These are phyloP conservation scores for Mallotus japonicus DNA, from an alignment of 441 rosid genomes.

Conservation along the genomic window DNA sequence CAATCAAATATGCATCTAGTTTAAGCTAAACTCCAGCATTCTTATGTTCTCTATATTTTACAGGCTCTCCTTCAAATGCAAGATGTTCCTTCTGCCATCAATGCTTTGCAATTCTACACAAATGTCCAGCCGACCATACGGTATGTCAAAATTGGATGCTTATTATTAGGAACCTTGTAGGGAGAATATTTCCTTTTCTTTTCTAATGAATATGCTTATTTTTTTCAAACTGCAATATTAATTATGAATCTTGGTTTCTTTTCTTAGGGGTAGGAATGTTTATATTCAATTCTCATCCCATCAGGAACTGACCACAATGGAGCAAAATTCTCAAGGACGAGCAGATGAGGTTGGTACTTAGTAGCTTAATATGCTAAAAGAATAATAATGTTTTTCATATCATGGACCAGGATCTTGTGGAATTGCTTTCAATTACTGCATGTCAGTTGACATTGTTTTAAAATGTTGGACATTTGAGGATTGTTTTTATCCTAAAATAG, in stretches of 20 bases:
- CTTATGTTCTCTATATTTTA: slow-evolving; percentile 8
- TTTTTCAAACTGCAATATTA: background rate
- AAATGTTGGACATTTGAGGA: background rate
- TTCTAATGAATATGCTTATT: background rate
- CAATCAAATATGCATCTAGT: slow-evolving; percentile 14
- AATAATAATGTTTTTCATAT: slow-evolving; percentile 10
- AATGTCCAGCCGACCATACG: slow-evolving; percentile 88
- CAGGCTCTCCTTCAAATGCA: slow-evolving; percentile 99
- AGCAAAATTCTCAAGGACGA: slow-evolving; percentile 87
- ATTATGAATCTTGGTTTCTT: slow-evolving; percentile 3
- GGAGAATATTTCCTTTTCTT: background rate
- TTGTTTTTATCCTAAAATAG: background rate
- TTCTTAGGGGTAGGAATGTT: slow-evolving; percentile 94
- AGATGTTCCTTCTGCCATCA: slow-evolving; percentile 85
- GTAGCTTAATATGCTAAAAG: slow-evolving; percentile 10
- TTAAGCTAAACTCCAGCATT: slow-evolving; percentile 13
- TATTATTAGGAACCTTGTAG: background rate
- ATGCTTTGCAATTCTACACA: slow-evolving; percentile 77
- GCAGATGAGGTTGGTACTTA: slow-evolving; percentile 85
- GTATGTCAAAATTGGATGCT: slow-evolving; percentile 32
- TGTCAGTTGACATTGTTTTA: slow-evolving; percentile 7
- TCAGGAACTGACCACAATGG: slow-evolving; percentile 93
- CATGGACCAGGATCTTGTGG: background rate
- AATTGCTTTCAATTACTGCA: background rate
- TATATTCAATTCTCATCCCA: slow-evolving; percentile 96